phyloP scores from a whole-genome alignment of 1,139 yeast genomes.

The Chernovozyma sophiae-reginae region DNA sequence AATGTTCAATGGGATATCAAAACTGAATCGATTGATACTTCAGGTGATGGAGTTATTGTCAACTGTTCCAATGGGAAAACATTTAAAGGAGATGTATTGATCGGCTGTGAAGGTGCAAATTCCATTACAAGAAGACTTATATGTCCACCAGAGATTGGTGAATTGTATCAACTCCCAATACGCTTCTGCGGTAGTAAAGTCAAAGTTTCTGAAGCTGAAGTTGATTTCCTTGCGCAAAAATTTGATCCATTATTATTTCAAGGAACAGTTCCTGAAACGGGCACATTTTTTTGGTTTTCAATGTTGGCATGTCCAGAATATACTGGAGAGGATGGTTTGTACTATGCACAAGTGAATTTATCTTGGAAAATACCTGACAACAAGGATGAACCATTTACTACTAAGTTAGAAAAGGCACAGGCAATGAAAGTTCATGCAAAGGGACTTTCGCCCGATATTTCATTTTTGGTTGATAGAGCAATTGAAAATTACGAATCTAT shows the following conservation, averaged over 20 bases:
- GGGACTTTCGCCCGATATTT: slow-evolving; percentile 13
- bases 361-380: slow-evolving; percentile 14
- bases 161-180: slow-evolving; percentile 19
- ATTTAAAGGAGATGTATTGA: slow-evolving; percentile 17
- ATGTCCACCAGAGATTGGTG: slow-evolving; percentile 14
- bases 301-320: slow-evolving; percentile 21
- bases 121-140: slow-evolving; percentile 17
- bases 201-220: slow-evolving; percentile 16
- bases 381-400: slow-evolving; percentile 13
- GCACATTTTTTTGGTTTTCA: slow-evolving; percentile 25
- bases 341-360: slow-evolving; percentile 18
- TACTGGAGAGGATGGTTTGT: slow-evolving; percentile 11
- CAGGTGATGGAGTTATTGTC: slow-evolving; percentile 12
- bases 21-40: slow-evolving; percentile 9
- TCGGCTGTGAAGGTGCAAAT: slow-evolving; percentile 24
- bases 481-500: slow-evolving; percentile 9
- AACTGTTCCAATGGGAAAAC: slow-evolving; percentile 16
- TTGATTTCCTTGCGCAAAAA: slow-evolving; percentile 11
- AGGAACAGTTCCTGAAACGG: slow-evolving; percentile 22
- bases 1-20: slow-evolving; percentile 23
- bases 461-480: slow-evolving; percentile 14
- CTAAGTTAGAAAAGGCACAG: slow-evolving; percentile 13
- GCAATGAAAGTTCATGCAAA: slow-evolving; percentile 14
- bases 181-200: slow-evolving; percentile 23
- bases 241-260: slow-evolving; percentile 25